Base-by-base conservation (phyloP, 2,329 filamentous ascomycete species). In the Cladosporium sp. region DNA sequence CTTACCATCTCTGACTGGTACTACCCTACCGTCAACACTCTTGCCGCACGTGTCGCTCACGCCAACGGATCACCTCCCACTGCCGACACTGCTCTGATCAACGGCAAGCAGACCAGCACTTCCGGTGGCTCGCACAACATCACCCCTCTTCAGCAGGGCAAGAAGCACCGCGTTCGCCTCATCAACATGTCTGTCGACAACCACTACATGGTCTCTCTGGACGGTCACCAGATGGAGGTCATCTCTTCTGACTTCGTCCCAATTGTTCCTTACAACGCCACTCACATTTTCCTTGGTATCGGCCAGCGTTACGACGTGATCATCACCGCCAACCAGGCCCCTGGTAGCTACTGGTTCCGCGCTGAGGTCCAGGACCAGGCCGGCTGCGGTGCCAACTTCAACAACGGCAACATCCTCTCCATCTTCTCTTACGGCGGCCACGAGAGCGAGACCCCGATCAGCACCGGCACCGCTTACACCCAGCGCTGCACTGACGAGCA, bases 1-100 rank as follows among this genome's bases (percentile, higher is more conserved):
- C 63, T 88, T 1, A 75, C 85, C 28, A 68, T 88, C 8, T 80
- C 77, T 15, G 87, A 90, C 65, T 89, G 85, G 85, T 60, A 69
- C 60, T 70, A 70, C 56, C 62, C 58, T 19, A 65, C 64, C 20
- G 63, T 68, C 39, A 64, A 60, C 56, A 60, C 61, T 5, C 62
- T 64, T 3, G 60, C 66, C 66, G 39, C 63, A 64, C 45, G 68
- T 64, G 62, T 69, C 62, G 60, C 74, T 64, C 64, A 66, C 47
- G 49, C 45, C n/a, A 63, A 63, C 28, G 71, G 68, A 13, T 54
- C 67, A 5, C 75, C 75, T 5, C 44, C 60, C 4, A 69, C 70
- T n/a, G 82, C 86, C 65, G 85, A 85, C 67, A 71, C 68, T 54
- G 73, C 79, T 24, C 71, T 77, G 24, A 66, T 70, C 22, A 71